Percentiles rank a stretch among this genome's conserved stretches.
Evolutionary conservation across 768 basidiomycete genomes (phyloP).

Genomic region (Mycena latifolia): DNA sequence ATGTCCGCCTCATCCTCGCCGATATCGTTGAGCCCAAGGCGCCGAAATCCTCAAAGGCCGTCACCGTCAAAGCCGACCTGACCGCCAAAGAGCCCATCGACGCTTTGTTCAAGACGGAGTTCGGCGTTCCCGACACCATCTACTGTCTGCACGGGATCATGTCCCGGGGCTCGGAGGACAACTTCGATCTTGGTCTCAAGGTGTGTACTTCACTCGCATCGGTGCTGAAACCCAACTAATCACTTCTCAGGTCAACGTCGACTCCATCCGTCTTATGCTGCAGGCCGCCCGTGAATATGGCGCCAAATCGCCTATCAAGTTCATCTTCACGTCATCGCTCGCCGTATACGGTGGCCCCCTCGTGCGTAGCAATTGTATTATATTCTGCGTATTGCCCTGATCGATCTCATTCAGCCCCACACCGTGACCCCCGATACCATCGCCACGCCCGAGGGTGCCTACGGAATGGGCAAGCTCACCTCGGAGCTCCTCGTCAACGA

Average conservation of each 20-base stretch:
- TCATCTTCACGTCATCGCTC: slow-evolving; percentile 70
- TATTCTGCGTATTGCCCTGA: neutral
- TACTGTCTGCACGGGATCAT: slow-evolving; percentile 71
- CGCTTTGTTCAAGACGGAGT: slow-evolving; percentile 51
- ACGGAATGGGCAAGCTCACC: slow-evolving; percentile 68
- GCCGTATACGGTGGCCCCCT: slow-evolving; percentile 72
- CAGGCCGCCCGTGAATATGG: slow-evolving; percentile 51
- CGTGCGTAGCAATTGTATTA: slow-evolving; percentile 38
- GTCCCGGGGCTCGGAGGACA: slow-evolving; percentile 72
- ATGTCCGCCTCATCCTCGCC: slow-evolving; percentile 62
- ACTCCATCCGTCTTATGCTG: slow-evolving; percentile 62
- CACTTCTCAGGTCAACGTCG: slow-evolving; percentile 61
- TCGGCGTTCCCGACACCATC: slow-evolving; percentile 56
- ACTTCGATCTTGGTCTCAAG: slow-evolving; percentile 68
- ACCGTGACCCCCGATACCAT: slow-evolving; percentile 62
- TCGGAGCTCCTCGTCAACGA: slow-evolving; percentile 71
- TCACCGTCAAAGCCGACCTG: slow-evolving; percentile 55
- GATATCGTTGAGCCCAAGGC: slow-evolving; percentile 59
- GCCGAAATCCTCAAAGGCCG: slow-evolving; percentile 44
- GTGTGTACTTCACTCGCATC: slow-evolving; percentile 37
- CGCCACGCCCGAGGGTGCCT: slow-evolving; percentile 67
- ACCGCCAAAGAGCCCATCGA: slow-evolving; percentile 51
- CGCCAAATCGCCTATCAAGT: slow-evolving; percentile 51
- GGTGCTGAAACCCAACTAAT: neutral
- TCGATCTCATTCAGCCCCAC: slow-evolving; percentile 47